Percentiles rank a stretch among this genome's conserved stretches.
These are phyloP conservation scores for Blumeriella jaapii DNA, from an alignment of 2,329 filamentous ascomycete species.

Conservation along the genomic window DNA sequence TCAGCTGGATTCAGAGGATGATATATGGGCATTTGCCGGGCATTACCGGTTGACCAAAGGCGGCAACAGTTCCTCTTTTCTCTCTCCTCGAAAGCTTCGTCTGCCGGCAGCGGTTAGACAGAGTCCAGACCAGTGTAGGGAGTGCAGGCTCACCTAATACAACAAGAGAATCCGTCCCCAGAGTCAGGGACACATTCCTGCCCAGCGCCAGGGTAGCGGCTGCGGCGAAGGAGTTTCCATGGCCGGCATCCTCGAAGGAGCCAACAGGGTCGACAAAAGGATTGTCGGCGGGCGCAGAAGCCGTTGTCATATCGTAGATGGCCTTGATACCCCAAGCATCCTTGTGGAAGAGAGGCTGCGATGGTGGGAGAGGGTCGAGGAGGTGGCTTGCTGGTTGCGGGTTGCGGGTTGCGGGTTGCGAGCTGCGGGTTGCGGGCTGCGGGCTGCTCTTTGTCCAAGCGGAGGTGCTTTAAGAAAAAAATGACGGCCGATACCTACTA, in stretches of 20 bases:
- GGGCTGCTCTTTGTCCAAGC: no score
- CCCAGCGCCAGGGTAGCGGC: slow-evolving; percentile 41
- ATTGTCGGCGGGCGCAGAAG: slow-evolving; percentile 23
- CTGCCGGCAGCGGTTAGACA: slow-evolving; percentile 25
- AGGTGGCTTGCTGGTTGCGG: slow-evolving; percentile 1
- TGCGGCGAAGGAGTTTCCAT: slow-evolving; percentile 27
- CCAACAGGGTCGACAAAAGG: slow-evolving; percentile 29
- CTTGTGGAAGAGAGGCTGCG: slow-evolving; percentile 1
- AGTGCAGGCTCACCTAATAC: slow-evolving; percentile 37
- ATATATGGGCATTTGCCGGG: slow-evolving; percentile 6
- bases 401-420: slow-evolving; percentile 1
- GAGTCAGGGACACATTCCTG: slow-evolving; percentile 45
- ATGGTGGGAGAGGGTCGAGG: not conserved
- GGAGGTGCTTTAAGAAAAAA: no score
- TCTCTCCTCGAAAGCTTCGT: slow-evolving; percentile 41
- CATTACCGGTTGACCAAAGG: slow-evolving; percentile 36
- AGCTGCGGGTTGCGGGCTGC: no score
- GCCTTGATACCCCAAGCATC: slow-evolving; percentile 14
- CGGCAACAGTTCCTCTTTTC: slow-evolving; percentile 43
- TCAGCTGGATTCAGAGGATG: slow-evolving; percentile 10
- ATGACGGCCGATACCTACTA: no score
- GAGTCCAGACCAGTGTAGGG: not conserved
- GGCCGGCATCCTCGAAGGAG: slow-evolving; percentile 25
- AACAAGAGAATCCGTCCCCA: slow-evolving; percentile 48
- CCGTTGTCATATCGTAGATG: slow-evolving; percentile 14